Percentiles rank a stretch among this genome's conserved stretches.
Conservation (phyloP, 169 alveolate genomes). For the Perkinsus olseni region DNA sequence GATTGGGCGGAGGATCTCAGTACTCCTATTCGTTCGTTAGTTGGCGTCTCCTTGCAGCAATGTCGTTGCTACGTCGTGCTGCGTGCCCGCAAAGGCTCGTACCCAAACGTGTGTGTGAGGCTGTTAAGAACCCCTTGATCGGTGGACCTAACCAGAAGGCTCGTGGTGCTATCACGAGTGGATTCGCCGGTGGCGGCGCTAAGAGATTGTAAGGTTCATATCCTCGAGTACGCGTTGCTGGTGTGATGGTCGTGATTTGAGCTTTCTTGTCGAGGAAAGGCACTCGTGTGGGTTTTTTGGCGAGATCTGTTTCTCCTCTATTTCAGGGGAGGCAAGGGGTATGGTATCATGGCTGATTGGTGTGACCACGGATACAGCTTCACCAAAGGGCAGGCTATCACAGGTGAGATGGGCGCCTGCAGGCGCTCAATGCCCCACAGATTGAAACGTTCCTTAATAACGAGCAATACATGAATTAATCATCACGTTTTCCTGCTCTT, state of each 20-base stretch:
- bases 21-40: neutral
- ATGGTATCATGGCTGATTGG: neutral
- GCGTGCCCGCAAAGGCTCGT: neutral
- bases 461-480: no score
- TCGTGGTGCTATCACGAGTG: neutral
- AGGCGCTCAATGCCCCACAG: no score
- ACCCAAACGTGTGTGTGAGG: neutral
- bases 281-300: no score
- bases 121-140: neutral
- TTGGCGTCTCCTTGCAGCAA: neutral
- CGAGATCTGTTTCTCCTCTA: no score
- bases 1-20: no score
- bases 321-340: neutral
- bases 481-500: no score
- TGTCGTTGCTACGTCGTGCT: neutral
- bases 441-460: no score
- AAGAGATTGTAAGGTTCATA: neutral
- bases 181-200: neutral
- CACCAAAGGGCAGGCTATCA: neutral
- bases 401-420: neutral
- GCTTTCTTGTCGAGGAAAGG: no score
- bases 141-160: neutral
- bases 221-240: no score
- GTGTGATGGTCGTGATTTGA: no score
- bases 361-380: neutral